Base-by-base conservation (phyloP, 192 early-diverging fungal genomes). In the Gorgonomyces haynaldii region DNA sequence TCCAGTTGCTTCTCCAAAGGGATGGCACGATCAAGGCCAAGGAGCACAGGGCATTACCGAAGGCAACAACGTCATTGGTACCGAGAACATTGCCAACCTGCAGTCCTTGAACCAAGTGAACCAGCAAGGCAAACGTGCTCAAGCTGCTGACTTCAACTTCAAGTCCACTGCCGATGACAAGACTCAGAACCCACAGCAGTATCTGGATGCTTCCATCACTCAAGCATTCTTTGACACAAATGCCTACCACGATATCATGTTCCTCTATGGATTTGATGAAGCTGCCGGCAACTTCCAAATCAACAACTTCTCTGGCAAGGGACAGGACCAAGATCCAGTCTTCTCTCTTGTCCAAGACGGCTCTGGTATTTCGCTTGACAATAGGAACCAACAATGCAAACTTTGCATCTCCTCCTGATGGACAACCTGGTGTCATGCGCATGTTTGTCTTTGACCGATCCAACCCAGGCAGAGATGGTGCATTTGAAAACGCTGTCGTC, bases 251-350 rank as follows among this genome's bases (percentile, higher is more conserved):
- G 66, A 81, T 67, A 57, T 68, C 32, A 57, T 89, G 30, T 88
- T 88, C 57, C 61, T 74, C 31, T 69, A 72, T 48, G 65, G 65
- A 9, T 69, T 70, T 42, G 38, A 29, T 17, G 61, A 60, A 32
- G 19, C 5, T 13, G 40, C 86, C 1, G 91, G 89, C 1, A 95
- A 95, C 62, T 92, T 92, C 69, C 69, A 72, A 35, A 34, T 16
- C 9, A 50, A 61, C 57, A 64, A 64, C 53, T 31, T 31, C 12
- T 54, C 54, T 10, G 62, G 62, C 12, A 10, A 26, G 19, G 59
- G 42, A 1, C n/a, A n/a, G n/a, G n/a, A n/a, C n/a, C 36, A 45
- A 4, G 76, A 81, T 51, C 69, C 69, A 51, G 64, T 71, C 42
- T 66, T 81, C 61, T 59, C 64, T 16, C 70, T 69, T 30, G 70